phyloP scores from a whole-genome alignment of 305 asterid genomes.

The Rubia balearica region DNA sequence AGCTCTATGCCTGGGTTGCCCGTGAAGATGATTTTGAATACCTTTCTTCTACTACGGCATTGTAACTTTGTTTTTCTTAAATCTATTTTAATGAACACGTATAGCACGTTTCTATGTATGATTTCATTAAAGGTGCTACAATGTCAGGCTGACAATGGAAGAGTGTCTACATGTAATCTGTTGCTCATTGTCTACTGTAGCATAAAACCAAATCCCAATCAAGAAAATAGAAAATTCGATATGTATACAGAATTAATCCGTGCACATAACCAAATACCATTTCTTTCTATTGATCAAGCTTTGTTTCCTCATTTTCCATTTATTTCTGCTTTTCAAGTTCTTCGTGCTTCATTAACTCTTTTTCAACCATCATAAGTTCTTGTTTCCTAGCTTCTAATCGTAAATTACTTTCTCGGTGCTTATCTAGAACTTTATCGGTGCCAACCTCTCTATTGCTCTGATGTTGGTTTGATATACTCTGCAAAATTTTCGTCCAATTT shows the following conservation, averaged over 20 bases:
- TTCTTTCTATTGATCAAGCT: slow-evolving; percentile 40
- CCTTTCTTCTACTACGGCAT: slow-evolving; percentile 8
- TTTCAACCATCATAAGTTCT: slow-evolving; percentile 41
- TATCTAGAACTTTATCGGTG: slow-evolving; percentile 19
- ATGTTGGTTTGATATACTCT: too few relatives aligned
- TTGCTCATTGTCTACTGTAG: not conserved
- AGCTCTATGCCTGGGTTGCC: slow-evolving; percentile 54
- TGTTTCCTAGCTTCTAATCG: slow-evolving; percentile 36
- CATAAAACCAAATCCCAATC: not conserved
- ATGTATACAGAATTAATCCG: not conserved
- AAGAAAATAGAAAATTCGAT: not conserved
- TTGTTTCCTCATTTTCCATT: not conserved
- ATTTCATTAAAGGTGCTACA: not conserved
- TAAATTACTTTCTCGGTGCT: not conserved
- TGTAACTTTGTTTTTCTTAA: not conserved
- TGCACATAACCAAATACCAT: slow-evolving; percentile 38
- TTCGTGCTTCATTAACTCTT: slow-evolving; percentile 39
- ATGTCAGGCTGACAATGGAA: not conserved
- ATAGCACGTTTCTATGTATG: not conserved
- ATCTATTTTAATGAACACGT: not conserved
- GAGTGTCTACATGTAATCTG: too few relatives aligned
- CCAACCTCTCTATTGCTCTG: too few relatives aligned
- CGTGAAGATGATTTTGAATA: slow-evolving; percentile 47
- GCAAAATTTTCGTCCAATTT: too few relatives aligned
- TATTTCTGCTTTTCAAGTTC: slow-evolving; percentile 45